Evolutionary conservation across 495 filamentous ascomycete genomes (phyloP).

Genomic region (Trichocladium uniseriatum): DNA sequence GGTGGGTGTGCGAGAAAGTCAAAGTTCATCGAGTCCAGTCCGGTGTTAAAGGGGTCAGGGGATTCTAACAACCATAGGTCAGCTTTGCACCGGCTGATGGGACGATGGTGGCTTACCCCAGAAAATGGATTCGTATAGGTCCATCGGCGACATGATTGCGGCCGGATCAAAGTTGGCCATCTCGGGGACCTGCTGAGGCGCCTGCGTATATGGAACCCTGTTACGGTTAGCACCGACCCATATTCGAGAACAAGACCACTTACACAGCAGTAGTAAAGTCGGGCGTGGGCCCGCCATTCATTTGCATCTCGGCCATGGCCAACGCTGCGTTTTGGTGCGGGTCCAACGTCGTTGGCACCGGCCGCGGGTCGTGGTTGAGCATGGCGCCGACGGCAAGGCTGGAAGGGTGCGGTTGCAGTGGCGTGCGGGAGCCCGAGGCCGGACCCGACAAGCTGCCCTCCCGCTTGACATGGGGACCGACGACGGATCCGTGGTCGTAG

Average conservation of each 20-base stretch:
- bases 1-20: slow-evolving; percentile 42
- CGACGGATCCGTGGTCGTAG: slow-evolving; percentile 46
- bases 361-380: slow-evolving; percentile 1
- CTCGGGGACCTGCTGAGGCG: slow-evolving; percentile 28
- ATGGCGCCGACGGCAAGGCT: slow-evolving; percentile 2
- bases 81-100: neutral
- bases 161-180: slow-evolving; percentile 34
- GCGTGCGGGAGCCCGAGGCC: slow-evolving; percentile 34
- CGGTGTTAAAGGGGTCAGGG: slow-evolving; percentile 42
- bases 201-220: slow-evolving; percentile 13
- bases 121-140: slow-evolving; percentile 50
- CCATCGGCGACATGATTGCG: slow-evolving; percentile 45
- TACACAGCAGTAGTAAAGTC: slow-evolving; percentile 27
- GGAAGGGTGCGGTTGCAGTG: slow-evolving; percentile 17
- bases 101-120: slow-evolving; percentile 37
- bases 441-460: slow-evolving; percentile 28
- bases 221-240: neutral
- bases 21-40: slow-evolving; percentile 41
- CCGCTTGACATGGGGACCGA: slow-evolving; percentile 31
- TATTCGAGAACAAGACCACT: slow-evolving; percentile 5
- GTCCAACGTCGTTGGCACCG: slow-evolving; percentile 20
- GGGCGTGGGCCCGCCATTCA: slow-evolving; percentile 33
- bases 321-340: slow-evolving; percentile 46
- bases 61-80: slow-evolving; percentile 26
- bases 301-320: slow-evolving; percentile 47